A percentile compares a stretch with the other conserved stretches of the same genome.
These are phyloP conservation scores for Diaporthe humulicola DNA, from an alignment of 2,329 filamentous ascomycete genomes.

Conservation along the genomic window DNA sequence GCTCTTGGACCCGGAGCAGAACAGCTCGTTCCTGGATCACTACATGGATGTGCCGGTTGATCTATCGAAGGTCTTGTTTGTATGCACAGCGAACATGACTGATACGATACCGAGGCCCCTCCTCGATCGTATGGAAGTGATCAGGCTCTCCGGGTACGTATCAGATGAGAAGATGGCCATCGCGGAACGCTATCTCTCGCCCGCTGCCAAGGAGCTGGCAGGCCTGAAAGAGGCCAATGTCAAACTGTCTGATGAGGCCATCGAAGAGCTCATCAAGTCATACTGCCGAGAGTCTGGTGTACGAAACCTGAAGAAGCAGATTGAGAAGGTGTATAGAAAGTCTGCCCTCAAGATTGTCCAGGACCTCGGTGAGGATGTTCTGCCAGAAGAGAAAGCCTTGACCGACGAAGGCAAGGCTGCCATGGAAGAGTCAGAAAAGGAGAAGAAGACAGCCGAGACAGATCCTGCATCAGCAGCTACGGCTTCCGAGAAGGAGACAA, in stretches of 20 bases:
- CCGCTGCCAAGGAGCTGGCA: slow-evolving; percentile 93
- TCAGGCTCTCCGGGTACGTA: slow-evolving; percentile 95
- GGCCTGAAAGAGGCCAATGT: slow-evolving; percentile 93
- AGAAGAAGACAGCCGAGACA: slow-evolving; percentile 58
- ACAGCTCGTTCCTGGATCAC: slow-evolving; percentile 96
- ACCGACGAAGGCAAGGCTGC: slow-evolving; percentile 89
- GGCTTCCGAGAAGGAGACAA: slow-evolving; percentile 71
- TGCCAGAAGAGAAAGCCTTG: slow-evolving; percentile 84
- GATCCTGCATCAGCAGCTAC: slow-evolving; percentile 45
- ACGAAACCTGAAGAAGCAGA: slow-evolving; percentile 98
- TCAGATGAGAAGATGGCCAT: slow-evolving; percentile 99
- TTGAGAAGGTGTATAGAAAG: slow-evolving; percentile 98
- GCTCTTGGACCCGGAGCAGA: slow-evolving; percentile 95
- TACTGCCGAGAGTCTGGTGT: slow-evolving; percentile 98
- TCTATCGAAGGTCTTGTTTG: slow-evolving; percentile 96
- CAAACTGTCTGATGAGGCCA: slow-evolving; percentile 85
- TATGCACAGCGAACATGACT: slow-evolving; percentile 99
- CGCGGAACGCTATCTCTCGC: slow-evolving; percentile 91
- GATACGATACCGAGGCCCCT: slow-evolving; percentile 96
- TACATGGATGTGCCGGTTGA: slow-evolving; percentile 99
- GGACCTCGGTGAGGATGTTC: slow-evolving; percentile 86
- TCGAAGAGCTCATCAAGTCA: slow-evolving; percentile 97
- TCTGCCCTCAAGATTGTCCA: slow-evolving; percentile 97
- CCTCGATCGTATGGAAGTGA: slow-evolving; percentile 97
- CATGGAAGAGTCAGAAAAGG: slow-evolving; percentile 77